These are phyloP conservation scores for Solanum dulcamara DNA, from an alignment of 257 asterid genomes.

Conservation along the genomic window DNA sequence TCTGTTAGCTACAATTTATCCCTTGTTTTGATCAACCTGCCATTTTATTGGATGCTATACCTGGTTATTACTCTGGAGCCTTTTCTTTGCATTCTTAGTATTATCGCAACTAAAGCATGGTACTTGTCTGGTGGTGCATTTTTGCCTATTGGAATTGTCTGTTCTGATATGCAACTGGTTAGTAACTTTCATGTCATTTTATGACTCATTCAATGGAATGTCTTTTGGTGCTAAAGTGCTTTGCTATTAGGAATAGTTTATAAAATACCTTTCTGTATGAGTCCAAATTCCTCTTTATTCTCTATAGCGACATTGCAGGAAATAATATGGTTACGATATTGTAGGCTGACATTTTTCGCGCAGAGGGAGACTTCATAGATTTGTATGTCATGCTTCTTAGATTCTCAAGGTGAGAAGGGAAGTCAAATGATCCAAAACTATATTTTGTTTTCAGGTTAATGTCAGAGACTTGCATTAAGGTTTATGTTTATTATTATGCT, in stretches of 20 bases:
- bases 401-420: conserved; percentile 74
- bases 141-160: neutral
- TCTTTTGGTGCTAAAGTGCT: neutral
- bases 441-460: neutral
- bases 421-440: neutral
- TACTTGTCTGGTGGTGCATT: neutral
- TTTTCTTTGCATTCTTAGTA: neutral
- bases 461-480: neutral
- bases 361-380: conserved; percentile 66
- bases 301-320: conserved; percentile 1
- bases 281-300: neutral
- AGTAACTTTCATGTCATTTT: neutral
- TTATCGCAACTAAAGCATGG: neutral
- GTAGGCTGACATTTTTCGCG: conserved; percentile 91
- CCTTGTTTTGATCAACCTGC: neutral
- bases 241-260: neutral
- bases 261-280: neutral
- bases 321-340: conserved; percentile 7
- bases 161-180: neutral
- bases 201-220: neutral
- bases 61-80: neutral
- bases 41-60: neutral
- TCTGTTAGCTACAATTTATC: neutral
- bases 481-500: neutral
- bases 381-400: conserved; percentile 90